Base-by-base conservation (phyloP, 805 yeast genomes). In the Candida fluviatilis region DNA sequence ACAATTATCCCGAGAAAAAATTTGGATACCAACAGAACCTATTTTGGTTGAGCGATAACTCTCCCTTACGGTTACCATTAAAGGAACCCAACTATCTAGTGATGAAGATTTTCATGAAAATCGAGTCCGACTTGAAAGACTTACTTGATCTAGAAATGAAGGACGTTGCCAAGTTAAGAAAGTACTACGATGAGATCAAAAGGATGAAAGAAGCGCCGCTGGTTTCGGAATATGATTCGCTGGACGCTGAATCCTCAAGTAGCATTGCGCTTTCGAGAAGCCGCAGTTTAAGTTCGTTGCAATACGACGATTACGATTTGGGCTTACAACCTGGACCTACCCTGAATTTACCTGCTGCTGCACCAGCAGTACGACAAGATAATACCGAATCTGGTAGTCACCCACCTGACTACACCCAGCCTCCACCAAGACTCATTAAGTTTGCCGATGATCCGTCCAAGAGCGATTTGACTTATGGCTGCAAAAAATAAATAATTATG, bases 41-140 rank as follows among this genome's bases (percentile, higher is more conserved):
- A 11, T 81, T 66, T 51, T 87, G 95, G 95, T 47, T 86, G 2
- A 69, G 82, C 5, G 78, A 77, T 2, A 51, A 59, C 1, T 80
- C 89, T 1, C 95, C 95, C 0, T 60, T 87, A 30, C 67, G 83
- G 32, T 76, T 73, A 39, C 93, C 93, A 0, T 62, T 83, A 27
- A 73, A 72, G 46, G 89, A 87, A 53, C 79, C 89, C 0, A 76
- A 78, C 40, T 84, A 76, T 49, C 72, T 84, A 25, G 54, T 73
- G 21, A 55, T 67, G 38, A 57, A 71, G 38, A 48, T 61, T 28
- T 51, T 64, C 25, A 39, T 39, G 34, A 50, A 52, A 17, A 48
- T 60, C 7, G 58, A 62, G 27, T 36, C 45, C 3, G 58, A 57
- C 18, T 37, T 56, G 25, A 33, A 34, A 26, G 31, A 38, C 29